Base-by-base conservation (phyloP, 2,329 filamentous ascomycete species). In the Canariomyces notabilis region DNA sequence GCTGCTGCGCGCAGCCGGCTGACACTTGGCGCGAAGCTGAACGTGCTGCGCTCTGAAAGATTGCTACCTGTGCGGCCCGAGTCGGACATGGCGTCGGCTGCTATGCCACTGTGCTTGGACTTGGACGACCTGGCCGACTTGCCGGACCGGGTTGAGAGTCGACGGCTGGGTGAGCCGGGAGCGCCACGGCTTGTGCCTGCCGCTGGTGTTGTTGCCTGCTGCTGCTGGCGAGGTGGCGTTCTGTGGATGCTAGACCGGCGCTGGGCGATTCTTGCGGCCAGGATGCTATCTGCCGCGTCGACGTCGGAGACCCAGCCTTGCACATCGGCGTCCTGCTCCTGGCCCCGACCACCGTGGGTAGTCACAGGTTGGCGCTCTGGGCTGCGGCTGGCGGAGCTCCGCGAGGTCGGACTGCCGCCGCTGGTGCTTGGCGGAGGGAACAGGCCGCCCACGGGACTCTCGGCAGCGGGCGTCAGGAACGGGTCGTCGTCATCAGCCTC, bases 251-350 rank as follows among this genome's bases (percentile, higher is more conserved):
- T 14, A 4, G 57, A 54, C 33, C 53, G 54, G 29, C 59, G 58
- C n/a, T 61, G 62, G 36, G 66, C 65, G 59, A 72, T 69, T 37
- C 68, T 70, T 2, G 67, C 59, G 2, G 70, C 65, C 15, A 80
- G 65, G 7, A 80, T 64, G 1, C 73, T 69, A 49, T 79, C 76
- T 1, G 74, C 71, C 2, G 71, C 74, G 49, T 80, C 76, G 1
- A 79, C 68, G 29, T 79, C 75, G 0, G 71, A 70, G 37, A 78
- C 75, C 77, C 77, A 81, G 50, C 75, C 73, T 46, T 75, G 74
- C 2, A 80, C 76, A 23, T 80, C 77, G 0, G 72, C 72, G 53
- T 80, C 73, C 38, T 67, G 42, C 51, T 59, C 19, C 53, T 56
- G 52, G 35, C 49, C 26, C 56, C 49, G 32, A 61, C 16, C 23